Conservation (phyloP, 805 yeast species). For the Sungouiella thailandica region DNA sequence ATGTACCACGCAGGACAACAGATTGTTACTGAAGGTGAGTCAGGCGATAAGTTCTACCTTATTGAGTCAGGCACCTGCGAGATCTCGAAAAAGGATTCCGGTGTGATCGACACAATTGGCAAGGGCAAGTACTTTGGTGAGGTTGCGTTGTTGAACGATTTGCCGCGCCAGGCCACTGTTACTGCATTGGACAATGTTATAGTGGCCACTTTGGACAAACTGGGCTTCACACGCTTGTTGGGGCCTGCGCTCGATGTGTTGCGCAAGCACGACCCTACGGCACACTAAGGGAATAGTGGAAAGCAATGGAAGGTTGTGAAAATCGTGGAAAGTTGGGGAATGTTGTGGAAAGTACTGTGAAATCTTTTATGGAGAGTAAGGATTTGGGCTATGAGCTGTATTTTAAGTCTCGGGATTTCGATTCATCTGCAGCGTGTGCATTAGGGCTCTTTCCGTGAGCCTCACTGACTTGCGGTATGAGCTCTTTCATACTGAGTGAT, state of each 20-base stretch:
- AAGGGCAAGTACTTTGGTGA: slow-evolving; percentile 97
- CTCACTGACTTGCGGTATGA: no score
- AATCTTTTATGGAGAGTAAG: no score
- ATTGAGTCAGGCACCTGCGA: slow-evolving; percentile 75
- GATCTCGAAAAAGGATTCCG: slow-evolving; percentile 58
- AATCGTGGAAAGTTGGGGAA: no score
- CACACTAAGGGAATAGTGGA: no score
- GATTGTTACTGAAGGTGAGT: slow-evolving; percentile 82
- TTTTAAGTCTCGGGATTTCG: no score
- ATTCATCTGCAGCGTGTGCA: no score
- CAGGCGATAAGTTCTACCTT: slow-evolving; percentile 42
- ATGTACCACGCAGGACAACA: slow-evolving; percentile 63
- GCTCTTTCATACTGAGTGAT: no score
- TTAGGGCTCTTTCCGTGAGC: no score
- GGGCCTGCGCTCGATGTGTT: slow-evolving; percentile 93
- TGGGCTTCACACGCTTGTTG: slow-evolving; percentile 87
- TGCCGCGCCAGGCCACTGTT: slow-evolving; percentile 93
- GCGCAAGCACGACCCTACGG: slow-evolving; percentile 80
- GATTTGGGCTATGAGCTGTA: no score
- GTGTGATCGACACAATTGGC: slow-evolving; percentile 53
- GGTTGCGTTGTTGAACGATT: slow-evolving; percentile 84
- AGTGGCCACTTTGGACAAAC: slow-evolving; percentile 88
- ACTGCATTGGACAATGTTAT: slow-evolving; percentile 68
- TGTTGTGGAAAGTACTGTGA: no score
- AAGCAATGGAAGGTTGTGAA: no score